phyloP scores from a whole-genome alignment of 805 yeast species.

The Hanseniaspora singularis region DNA sequence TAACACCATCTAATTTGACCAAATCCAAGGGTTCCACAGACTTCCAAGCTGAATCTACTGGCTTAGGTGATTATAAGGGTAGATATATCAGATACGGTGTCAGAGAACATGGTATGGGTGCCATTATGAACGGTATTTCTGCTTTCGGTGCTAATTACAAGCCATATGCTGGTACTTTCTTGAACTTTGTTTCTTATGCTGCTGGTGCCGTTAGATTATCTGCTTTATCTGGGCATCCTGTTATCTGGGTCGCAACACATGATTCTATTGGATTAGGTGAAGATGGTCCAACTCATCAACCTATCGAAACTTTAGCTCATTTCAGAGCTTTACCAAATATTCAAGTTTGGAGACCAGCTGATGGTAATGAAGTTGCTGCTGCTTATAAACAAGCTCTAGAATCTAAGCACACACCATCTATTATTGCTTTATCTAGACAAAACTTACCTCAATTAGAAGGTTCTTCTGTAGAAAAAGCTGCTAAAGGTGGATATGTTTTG shows the following conservation, averaged over 20 bases:
- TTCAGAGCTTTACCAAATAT: conserved; percentile 75
- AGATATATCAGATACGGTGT: conserved; percentile 96
- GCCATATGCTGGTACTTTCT: conserved; percentile 94
- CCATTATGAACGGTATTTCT: conserved; percentile 91
- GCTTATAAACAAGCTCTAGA: conserved; percentile 59
- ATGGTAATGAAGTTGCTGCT: conserved; percentile 79
- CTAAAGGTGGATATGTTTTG: conserved; percentile 87
- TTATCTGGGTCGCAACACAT: conserved; percentile 80
- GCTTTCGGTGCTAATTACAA: conserved; percentile 77
- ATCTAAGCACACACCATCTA: conserved; percentile 54
- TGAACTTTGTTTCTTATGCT: conserved; percentile 79
- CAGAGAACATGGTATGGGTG: conserved; percentile 99
- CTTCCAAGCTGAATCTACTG: conserved; percentile 78
- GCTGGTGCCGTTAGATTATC: conserved; percentile 80
- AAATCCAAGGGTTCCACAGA: conserved; percentile 73
- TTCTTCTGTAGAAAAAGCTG: conserved; percentile 79
- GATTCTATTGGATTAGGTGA: conserved; percentile 87
- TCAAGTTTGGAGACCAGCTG: conserved; percentile 87
- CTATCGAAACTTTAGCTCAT: conserved; percentile 79
- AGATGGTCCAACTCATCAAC: conserved; percentile 91
- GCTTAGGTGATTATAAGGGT: conserved; percentile 78
- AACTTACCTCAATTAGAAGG: conserved; percentile 88
- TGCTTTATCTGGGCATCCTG: conserved; percentile 72
- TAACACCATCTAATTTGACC: conserved; percentile 93
- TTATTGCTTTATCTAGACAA: conserved; percentile 74